Base-by-base conservation (phyloP, 768 basidiomycete species). In the Crepidotus variabilis region DNA sequence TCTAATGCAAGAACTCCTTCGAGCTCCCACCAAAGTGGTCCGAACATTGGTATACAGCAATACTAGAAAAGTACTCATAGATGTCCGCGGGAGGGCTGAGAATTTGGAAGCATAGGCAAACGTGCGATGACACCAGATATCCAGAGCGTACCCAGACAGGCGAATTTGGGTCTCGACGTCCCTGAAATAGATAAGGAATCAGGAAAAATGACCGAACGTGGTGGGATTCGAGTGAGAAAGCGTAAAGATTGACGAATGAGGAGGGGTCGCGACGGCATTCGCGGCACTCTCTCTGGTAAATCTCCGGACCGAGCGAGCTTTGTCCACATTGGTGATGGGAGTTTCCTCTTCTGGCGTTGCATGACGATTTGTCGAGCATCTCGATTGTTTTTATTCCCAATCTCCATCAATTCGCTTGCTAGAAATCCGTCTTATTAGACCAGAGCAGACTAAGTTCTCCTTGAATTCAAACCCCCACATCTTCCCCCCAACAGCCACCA, bases 351-450 rank as follows among this genome's bases (percentile, higher is more conserved):
- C 47, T 36, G 61, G 63, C 50, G 36, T 43, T 56, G 52, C 61
- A 68, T 68, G 62, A 64, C 57, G 65, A 65, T 68, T 67, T 67
- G 61, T 62, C 46, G 57, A 60, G 58, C 52, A 63, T 61, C 62
- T 54, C 61, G 64, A 65, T 65, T 63, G 54, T 52, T 20, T 52
- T 58, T 39, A 36, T 45, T 50, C 50, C 34, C 36, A 16, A 54
- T 43, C 39, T 50, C 50, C 49, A 51, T 60, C 39, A 43, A 20
- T 43, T 4, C 39, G 11, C 39, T 11, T 43, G 39, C 39, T 43
- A 43, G 39, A 43, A 24, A 52, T 57, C 33, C 55, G 18, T 21
- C 51, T 52, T 55, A 60, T 51, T 53, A 57, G 52, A 54, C 8
- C 28, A 28, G 8, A 28, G 28, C 28, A 28, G 8, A 8, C 28